Evolutionary conservation across 768 basidiomycete species (phyloP).

Genomic region (Leccinum longicurvipes): DNA sequence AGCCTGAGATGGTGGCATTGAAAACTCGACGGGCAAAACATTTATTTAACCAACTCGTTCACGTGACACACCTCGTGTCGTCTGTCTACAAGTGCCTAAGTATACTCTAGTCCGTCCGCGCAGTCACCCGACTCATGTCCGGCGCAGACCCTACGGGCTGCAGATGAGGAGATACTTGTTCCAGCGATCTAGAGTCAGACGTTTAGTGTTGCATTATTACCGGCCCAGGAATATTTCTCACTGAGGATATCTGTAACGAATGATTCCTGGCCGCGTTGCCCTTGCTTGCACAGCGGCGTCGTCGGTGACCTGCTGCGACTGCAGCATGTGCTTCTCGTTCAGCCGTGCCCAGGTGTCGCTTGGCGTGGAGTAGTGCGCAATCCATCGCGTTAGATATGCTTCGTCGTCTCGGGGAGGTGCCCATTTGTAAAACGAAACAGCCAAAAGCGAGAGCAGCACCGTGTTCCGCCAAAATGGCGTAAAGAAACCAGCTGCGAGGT

Average conservation of each 20-base stretch:
- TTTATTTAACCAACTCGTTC: conserved; percentile 14
- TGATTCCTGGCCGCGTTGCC: conserved; percentile 45
- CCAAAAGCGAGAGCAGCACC: conserved; percentile 46
- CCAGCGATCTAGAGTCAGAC: conserved; percentile 43
- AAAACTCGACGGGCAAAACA: background rate
- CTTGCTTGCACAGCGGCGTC: conserved; percentile 40
- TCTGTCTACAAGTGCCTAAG: background rate
- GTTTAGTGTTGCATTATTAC: conserved; percentile 1
- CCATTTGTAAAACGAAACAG: conserved; percentile 61
- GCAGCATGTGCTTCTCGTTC: conserved; percentile 55
- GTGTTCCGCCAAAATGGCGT: conserved; percentile 68
- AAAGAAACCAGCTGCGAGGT: conserved; percentile 45
- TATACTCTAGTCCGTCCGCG: conserved; percentile 25
- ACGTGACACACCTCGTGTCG: conserved; percentile 16
- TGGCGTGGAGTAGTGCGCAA: conserved; percentile 55
- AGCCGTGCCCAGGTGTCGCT: conserved; percentile 50
- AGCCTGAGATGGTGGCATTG: background rate
- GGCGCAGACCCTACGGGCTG: conserved; percentile 51
- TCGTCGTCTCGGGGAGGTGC: conserved; percentile 62
- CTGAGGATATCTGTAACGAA: conserved; percentile 73
- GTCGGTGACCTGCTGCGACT: conserved; percentile 39
- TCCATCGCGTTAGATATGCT: conserved; percentile 63
- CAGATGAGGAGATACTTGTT: conserved; percentile 59
- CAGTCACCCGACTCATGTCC: conserved; percentile 34
- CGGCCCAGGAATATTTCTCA: conserved; percentile 38